phyloP scores from a whole-genome alignment of 768 basidiomycete genomes.

The Cubamyces sp. region DNA sequence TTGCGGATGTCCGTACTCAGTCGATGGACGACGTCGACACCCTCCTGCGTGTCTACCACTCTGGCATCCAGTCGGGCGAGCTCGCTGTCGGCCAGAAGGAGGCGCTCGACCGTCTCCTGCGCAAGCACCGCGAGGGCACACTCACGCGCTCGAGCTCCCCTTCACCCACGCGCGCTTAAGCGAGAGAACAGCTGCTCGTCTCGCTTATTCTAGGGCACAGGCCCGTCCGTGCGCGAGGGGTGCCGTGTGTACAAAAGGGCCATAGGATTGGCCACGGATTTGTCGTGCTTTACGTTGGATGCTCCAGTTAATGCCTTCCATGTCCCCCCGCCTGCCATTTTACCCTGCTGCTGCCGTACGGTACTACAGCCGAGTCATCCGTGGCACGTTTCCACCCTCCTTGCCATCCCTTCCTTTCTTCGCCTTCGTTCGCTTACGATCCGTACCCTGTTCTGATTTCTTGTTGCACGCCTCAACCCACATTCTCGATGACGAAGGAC shows the following conservation, averaged over 20 bases:
- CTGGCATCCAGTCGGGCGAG: constrained; percentile 88
- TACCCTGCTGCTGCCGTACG: constrained; percentile 8
- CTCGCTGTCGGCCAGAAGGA: constrained; percentile 94
- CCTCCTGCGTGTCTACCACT: constrained; percentile 93
- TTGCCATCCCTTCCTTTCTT: background rate
- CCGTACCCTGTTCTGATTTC: background rate
- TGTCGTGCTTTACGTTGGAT: constrained; percentile 19
- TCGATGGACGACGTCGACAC: constrained; percentile 99
- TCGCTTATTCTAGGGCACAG: background rate
- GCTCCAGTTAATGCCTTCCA: constrained; percentile 17
- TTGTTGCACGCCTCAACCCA: constrained; percentile 1
- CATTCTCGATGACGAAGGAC: constrained; percentile 15
- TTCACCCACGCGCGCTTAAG: constrained; percentile 13
- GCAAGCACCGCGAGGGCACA: constrained; percentile 63
- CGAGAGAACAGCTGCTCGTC: background rate
- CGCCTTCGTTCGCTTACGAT: background rate
- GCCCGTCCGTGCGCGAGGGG: background rate
- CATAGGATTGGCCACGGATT: constrained; percentile 16
- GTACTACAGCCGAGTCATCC: background rate
- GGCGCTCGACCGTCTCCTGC: constrained; percentile 84
- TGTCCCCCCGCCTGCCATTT: background rate
- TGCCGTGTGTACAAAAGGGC: constrained; percentile 18
- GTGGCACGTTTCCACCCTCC: background rate
- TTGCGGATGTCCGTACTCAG: constrained; percentile 97
- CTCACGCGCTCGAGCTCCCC: constrained; percentile 15